Conservation (phyloP, 345 rosid genomes). For the Acer campestre region DNA sequence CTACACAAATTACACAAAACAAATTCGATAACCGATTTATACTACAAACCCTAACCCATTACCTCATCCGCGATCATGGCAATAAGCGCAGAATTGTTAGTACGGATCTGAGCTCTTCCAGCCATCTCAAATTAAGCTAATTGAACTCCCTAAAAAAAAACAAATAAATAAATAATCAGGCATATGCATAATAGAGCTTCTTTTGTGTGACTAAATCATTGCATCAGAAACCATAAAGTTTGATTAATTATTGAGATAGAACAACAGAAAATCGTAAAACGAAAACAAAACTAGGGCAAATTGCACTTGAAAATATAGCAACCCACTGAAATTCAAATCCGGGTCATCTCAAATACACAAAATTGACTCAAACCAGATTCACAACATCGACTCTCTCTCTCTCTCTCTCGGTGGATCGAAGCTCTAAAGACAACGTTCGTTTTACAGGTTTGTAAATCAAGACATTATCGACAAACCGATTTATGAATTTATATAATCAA, state of each 20-base stretch:
- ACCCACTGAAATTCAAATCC: background rate
- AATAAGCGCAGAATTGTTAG: constrained; percentile 64
- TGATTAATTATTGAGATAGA: background rate
- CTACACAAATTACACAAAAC: background rate
- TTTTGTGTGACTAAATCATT: background rate
- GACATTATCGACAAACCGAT: no score
- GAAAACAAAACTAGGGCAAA: no score
- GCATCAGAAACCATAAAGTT: background rate
- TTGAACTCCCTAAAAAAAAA: constrained; percentile 9
- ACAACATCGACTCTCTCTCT: background rate
- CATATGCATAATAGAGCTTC: background rate
- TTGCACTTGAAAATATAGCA: no score
- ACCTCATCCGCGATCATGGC: constrained; percentile 91
- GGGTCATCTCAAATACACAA: background rate
- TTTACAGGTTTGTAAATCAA: no score
- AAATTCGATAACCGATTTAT: background rate
- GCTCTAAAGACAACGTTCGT: background rate
- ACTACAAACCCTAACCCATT: background rate
- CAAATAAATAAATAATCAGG: background rate
- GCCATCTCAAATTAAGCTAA: constrained; percentile 41
- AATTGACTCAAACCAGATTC: background rate
- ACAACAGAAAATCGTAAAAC: background rate
- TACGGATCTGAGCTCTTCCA: constrained; percentile 56
- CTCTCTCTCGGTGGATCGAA: background rate
- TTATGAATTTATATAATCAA: no score